phyloP scores from a whole-genome alignment of 371 early-diverging fungal genomes.

The Mucor lusitanicus region DNA sequence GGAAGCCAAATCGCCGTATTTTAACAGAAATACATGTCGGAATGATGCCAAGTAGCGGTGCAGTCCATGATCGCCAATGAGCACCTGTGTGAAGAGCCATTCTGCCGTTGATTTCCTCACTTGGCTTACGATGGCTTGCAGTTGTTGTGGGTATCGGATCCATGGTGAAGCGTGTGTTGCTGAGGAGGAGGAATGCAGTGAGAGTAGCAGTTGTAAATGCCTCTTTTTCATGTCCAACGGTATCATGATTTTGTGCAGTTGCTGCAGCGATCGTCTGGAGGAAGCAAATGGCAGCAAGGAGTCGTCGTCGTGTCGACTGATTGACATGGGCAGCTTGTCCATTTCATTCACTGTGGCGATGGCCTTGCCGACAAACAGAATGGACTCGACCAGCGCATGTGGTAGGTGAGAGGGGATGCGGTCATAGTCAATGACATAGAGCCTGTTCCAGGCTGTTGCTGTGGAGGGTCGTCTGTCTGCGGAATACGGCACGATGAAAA shows the following conservation, averaged over 20 bases:
- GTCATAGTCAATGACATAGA: slow-evolving; percentile 50
- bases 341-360: slow-evolving; percentile 58
- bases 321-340: slow-evolving; percentile 8
- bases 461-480: background rate
- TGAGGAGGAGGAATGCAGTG: slow-evolving; percentile 24
- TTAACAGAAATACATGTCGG: slow-evolving; percentile 66
- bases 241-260: slow-evolving; percentile 29
- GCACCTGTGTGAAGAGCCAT: slow-evolving; percentile 71
- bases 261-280: background rate
- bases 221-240: slow-evolving; percentile 46
- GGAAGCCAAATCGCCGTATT: slow-evolving; percentile 70
- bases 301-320: background rate
- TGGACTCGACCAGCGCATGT: slow-evolving; percentile 50
- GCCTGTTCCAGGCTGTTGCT: slow-evolving; percentile 50
- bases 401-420: slow-evolving; percentile 61
- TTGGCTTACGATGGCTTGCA: slow-evolving; percentile 42
- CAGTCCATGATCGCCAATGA: slow-evolving; percentile 62
- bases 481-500: slow-evolving; percentile 56
- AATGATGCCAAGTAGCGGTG: slow-evolving; percentile 62
- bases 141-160: slow-evolving; percentile 24
- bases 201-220: slow-evolving; percentile 41
- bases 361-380: slow-evolving; percentile 78
- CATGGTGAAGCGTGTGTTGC: slow-evolving; percentile 10
- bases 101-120: slow-evolving; percentile 65
- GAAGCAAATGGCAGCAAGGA: background rate